These are phyloP conservation scores for Wickerhamiella azymoides DNA, from an alignment of 805 yeast genomes.

Conservation along the genomic window DNA sequence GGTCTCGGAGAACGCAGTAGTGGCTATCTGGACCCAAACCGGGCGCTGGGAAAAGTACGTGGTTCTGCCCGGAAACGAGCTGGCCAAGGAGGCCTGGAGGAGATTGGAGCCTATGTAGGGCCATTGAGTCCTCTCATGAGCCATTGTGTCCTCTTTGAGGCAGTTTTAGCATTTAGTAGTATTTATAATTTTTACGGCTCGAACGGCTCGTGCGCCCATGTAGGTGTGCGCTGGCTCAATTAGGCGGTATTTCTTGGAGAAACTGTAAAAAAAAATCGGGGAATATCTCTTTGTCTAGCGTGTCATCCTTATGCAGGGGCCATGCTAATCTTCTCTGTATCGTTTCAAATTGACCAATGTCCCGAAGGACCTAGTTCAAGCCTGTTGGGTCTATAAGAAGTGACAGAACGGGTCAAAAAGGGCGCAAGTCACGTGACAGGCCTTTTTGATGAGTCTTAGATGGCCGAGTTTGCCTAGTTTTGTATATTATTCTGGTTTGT, in stretches of 20 bases:
- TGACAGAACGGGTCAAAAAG: background rate
- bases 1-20: constrained; percentile 59
- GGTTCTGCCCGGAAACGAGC: constrained; percentile 48
- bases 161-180: background rate
- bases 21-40: constrained; percentile 59
- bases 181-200: background rate
- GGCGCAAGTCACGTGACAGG: background rate
- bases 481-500: too few species aligned
- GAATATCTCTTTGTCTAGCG: constrained; percentile 99
- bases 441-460: background rate
- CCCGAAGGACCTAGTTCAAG: constrained; percentile 29
- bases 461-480: too few species aligned
- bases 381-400: background rate
- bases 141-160: too few species aligned
- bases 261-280: constrained; percentile 49
- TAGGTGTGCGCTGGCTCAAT: too few species aligned
- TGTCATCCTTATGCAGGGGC: constrained; percentile 99
- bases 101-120: constrained; percentile 28
- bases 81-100: constrained; percentile 63
- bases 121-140: too few species aligned
- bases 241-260: background rate
- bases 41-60: constrained; percentile 81
- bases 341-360: constrained; percentile 99
- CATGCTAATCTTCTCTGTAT: constrained; percentile 99
- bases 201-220: background rate